These are phyloP conservation scores for Lactifluus echinatus DNA, from an alignment of 768 basidiomycete species.

Conservation along the genomic window DNA sequence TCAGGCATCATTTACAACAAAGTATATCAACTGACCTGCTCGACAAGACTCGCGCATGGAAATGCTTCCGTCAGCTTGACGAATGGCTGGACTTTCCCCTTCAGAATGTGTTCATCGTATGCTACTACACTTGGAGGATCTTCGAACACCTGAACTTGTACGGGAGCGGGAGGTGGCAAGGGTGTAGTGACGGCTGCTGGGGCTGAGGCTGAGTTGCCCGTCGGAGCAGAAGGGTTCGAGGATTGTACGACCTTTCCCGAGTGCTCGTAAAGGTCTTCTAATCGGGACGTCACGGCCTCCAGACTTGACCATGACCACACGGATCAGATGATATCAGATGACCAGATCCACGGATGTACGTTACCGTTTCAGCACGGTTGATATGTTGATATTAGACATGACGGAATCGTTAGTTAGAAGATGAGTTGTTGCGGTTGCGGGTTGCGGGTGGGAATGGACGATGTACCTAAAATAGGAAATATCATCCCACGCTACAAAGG, in stretches of 20 bases:
- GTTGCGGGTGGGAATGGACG: too few species aligned
- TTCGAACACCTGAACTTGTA: slow-evolving; percentile 30
- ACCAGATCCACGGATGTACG: too few species aligned
- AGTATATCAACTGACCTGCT: slow-evolving; percentile 52
- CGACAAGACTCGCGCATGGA: slow-evolving; percentile 57
- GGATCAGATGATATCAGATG: too few species aligned
- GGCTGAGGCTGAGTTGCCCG: slow-evolving; percentile 26
- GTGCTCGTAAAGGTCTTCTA: slow-evolving; percentile 74
- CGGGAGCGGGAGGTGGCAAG: slow-evolving; percentile 30
- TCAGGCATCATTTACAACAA: not conserved
- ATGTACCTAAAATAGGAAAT: not conserved
- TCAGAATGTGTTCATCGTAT: slow-evolving; percentile 66
- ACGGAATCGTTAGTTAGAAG: too few species aligned
- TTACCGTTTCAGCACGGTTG: slow-evolving; percentile 20
- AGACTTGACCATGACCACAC: too few species aligned
- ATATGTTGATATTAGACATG: slow-evolving; percentile 20
- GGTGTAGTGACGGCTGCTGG: slow-evolving; percentile 31
- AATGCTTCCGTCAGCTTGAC: slow-evolving; percentile 62
- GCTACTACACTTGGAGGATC: slow-evolving; percentile 55
- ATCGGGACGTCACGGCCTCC: slow-evolving; percentile 86
- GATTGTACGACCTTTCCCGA: slow-evolving; percentile 20
- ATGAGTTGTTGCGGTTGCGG: not conserved
- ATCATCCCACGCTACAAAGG: not conserved
- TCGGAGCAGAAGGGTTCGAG: slow-evolving; percentile 25
- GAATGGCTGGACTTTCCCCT: slow-evolving; percentile 67